These are phyloP conservation scores for Lipomyces sp. DNA, from an alignment of 805 yeast species.

Conservation along the genomic window DNA sequence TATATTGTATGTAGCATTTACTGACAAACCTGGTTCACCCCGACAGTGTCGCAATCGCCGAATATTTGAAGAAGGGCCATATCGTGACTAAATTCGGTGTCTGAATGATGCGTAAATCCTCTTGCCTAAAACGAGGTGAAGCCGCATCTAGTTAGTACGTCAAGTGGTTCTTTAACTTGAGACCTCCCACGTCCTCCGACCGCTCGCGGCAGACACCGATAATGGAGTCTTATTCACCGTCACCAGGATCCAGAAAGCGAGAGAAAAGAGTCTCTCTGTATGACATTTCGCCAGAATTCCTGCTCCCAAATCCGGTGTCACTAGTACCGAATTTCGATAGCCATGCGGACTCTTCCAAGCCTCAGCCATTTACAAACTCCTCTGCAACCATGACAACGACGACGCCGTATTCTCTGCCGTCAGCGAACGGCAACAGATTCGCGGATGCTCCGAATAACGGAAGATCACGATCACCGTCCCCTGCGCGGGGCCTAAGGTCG, in stretches of 20 bases:
- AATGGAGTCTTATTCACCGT: slow-evolving; percentile 9
- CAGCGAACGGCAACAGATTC: slow-evolving; percentile 3
- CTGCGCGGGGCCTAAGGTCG: slow-evolving; percentile 13
- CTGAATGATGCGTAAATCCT: too few relatives aligned
- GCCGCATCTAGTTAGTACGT: too few relatives aligned
- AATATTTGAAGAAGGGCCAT: too few relatives aligned
- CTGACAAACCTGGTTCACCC: too few relatives aligned
- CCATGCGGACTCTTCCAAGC: slow-evolving; percentile 10
- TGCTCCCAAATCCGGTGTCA: slow-evolving; percentile 20
- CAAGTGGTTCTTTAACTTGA: too few relatives aligned
- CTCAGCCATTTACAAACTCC: slow-evolving; percentile 1
- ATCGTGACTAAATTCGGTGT: too few relatives aligned
- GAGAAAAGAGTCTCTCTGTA: slow-evolving; percentile 34
- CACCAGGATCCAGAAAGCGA: slow-evolving; percentile 22
- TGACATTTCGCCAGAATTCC: slow-evolving; percentile 34
- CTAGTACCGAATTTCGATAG: slow-evolving; percentile 17
- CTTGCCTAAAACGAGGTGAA: too few relatives aligned
- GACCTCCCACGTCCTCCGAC: too few relatives aligned
- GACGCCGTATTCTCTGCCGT: background rate
- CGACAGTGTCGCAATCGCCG: too few relatives aligned
- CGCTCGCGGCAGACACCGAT: background rate
- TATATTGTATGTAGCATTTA: too few relatives aligned
- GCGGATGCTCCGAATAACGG: background rate
- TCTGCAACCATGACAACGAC: slow-evolving; percentile 6
- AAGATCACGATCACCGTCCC: slow-evolving; percentile 20